Percentiles rank a stretch among this genome's conserved stretches.
Evolutionary conservation across 2,329 filamentous ascomycete genomes (phyloP).

Genomic region (Albifimbria verrucaria): DNA sequence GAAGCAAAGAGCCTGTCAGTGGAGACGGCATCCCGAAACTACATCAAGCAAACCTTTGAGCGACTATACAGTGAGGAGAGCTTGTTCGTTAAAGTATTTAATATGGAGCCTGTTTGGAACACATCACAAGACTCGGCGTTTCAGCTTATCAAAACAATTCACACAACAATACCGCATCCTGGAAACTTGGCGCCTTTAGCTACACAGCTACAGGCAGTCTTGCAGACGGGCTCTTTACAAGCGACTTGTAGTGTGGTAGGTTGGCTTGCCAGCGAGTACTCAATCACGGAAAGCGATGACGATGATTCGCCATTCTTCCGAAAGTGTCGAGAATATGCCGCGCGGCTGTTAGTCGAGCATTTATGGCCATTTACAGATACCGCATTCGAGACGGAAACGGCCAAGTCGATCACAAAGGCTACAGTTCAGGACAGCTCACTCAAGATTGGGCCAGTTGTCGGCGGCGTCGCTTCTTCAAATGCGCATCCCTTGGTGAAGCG

Average conservation of each 20-base stretch:
- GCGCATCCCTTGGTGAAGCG: slow-evolving; percentile 56
- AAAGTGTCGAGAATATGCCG: slow-evolving; percentile 55
- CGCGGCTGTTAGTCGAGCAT: slow-evolving; percentile 52
- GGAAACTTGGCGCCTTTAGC: slow-evolving; percentile 53
- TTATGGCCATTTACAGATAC: slow-evolving; percentile 55
- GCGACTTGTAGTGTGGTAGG: slow-evolving; percentile 53
- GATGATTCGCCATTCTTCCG: slow-evolving; percentile 51
- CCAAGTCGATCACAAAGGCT: slow-evolving; percentile 50
- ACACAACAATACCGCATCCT: slow-evolving; percentile 49
- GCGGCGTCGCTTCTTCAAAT: slow-evolving; percentile 51
- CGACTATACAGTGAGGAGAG: slow-evolving; percentile 52
- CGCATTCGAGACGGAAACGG: slow-evolving; percentile 53
- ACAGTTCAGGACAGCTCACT: slow-evolving; percentile 43
- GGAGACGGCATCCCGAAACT: slow-evolving; percentile 55
- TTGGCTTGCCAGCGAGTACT: slow-evolving; percentile 57
- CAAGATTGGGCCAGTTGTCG: slow-evolving; percentile 46
- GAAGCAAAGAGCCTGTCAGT: slow-evolving; percentile 46
- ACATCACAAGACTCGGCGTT: slow-evolving; percentile 48
- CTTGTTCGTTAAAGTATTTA: slow-evolving; percentile 54
- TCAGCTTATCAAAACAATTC: slow-evolving; percentile 43
- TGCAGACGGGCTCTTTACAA: slow-evolving; percentile 45
- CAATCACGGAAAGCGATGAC: slow-evolving; percentile 54
- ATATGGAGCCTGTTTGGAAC: slow-evolving; percentile 52
- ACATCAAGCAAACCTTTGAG: slow-evolving; percentile 59
- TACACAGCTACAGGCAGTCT: slow-evolving; percentile 43